Percentiles rank a stretch among this genome's conserved stretches.
These are phyloP conservation scores for Podila epigama DNA, from an alignment of 192 early-diverging fungal genomes.

Conservation along the genomic window DNA sequence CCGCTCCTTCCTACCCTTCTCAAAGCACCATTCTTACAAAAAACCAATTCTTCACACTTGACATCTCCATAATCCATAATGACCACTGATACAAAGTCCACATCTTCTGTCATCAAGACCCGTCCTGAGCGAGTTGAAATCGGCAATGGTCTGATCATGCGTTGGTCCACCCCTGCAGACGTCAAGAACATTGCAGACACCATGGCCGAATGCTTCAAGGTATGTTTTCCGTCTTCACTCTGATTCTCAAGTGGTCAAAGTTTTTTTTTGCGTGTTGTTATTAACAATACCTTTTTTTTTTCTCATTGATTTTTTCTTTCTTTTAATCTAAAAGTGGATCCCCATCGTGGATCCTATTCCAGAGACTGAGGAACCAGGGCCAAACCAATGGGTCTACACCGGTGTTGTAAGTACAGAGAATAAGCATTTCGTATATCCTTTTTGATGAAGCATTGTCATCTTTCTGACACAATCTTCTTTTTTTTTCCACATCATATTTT, in stretches of 20 bases:
- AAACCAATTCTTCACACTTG: no score
- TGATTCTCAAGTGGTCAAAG: background rate
- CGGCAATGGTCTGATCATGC: slow-evolving; percentile 2
- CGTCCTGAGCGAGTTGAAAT: background rate
- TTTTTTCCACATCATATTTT: background rate
- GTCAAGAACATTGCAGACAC: background rate
- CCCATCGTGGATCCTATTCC: background rate
- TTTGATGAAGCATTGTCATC: background rate
- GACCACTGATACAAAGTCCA: background rate
- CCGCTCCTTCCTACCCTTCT: no score
- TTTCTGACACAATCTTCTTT: background rate
- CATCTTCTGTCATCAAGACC: background rate
- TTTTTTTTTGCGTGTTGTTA: background rate
- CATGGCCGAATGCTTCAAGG: background rate
- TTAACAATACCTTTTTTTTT: background rate
- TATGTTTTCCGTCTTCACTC: background rate
- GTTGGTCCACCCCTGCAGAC: background rate
- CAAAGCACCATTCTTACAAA: no score
- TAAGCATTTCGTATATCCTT: background rate
- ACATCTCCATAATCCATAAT: no score
- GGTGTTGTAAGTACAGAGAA: background rate
- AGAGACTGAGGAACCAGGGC: background rate
- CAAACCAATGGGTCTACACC: background rate
- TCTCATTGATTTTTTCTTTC: no score
- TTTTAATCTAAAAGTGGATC: background rate